Evolutionary conservation across 2,329 filamentous ascomycete species (phyloP).

Genomic region (Fusarium sp.): DNA sequence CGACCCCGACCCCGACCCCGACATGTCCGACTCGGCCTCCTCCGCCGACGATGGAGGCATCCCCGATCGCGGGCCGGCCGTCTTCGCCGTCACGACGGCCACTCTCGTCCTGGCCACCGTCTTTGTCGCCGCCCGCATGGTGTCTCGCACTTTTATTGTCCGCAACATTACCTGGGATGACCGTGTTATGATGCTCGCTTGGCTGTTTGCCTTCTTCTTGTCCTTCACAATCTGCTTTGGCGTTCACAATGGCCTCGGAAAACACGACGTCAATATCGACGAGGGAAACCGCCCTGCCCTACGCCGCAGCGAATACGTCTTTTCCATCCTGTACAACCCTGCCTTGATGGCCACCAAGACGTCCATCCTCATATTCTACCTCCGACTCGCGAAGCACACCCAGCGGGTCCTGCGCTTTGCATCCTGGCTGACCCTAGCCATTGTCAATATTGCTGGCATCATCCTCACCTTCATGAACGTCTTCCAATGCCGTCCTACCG

Average conservation of each 20-base stretch:
- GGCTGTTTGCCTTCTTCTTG: conserved; percentile 79
- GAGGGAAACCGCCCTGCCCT: conserved; percentile 65
- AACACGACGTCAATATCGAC: conserved; percentile 74
- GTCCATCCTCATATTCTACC: conserved; percentile 92
- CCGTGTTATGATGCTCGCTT: conserved; percentile 84
- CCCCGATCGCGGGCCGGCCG: conserved; percentile 70
- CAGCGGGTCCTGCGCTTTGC: conserved; percentile 83
- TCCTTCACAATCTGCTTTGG: conserved; percentile 78
- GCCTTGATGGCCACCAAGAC: conserved; percentile 93
- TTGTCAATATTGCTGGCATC: conserved; percentile 84
- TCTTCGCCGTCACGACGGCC: conserved; percentile 79
- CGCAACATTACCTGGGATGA: conserved; percentile 82
- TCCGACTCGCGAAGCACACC: conserved; percentile 84
- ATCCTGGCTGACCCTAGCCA: conserved; percentile 83
- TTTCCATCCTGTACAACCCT: conserved; percentile 82
- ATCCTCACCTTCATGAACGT: conserved; percentile 90
- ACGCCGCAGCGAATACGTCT: conserved; percentile 74
- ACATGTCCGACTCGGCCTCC: conserved; percentile 49
- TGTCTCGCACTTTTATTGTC: conserved; percentile 82
- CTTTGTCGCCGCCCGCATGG: conserved; percentile 82
- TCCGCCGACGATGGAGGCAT: conserved; percentile 49
- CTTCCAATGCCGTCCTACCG: conserved; percentile 85
- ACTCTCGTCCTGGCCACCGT: conserved; percentile 79
- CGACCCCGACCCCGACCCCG: conserved; percentile 29
- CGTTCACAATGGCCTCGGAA: conserved; percentile 76